Conservation (phyloP, 345 rosid genomes). For the Firmiana major region DNA sequence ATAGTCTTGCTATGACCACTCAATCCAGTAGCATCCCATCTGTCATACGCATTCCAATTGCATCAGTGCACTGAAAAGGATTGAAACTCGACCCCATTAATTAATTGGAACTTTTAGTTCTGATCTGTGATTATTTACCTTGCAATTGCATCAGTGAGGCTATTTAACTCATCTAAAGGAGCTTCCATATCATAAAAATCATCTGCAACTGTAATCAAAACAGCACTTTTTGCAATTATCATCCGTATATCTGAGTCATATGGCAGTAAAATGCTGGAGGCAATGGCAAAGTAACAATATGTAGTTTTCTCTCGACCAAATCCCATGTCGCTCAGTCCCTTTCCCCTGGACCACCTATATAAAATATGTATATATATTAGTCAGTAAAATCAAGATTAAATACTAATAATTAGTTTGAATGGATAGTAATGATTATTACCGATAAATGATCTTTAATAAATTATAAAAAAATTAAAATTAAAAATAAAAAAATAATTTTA, state of each 20-base stretch:
- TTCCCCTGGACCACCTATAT: too few species aligned
- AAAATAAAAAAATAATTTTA: too few species aligned
- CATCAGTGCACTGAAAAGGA: too few species aligned
- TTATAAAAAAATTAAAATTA: too few species aligned
- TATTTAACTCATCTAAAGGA: constrained; percentile 39
- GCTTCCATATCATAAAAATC: constrained; percentile 60
- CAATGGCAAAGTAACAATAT: constrained; percentile 54
- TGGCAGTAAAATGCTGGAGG: constrained; percentile 34
- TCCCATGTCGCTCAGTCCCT: constrained; percentile 54
- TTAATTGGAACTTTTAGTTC: not conserved
- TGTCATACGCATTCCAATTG: constrained; percentile 4
- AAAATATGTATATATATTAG: too few species aligned
- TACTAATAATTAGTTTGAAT: too few species aligned
- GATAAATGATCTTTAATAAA: too few species aligned
- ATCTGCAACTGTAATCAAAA: constrained; percentile 54
- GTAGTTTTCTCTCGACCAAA: constrained; percentile 61
- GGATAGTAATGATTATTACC: too few species aligned
- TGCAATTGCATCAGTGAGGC: constrained; percentile 44
- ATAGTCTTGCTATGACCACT: constrained; percentile 43
- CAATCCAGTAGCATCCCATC: constrained; percentile 55
- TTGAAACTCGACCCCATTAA: too few species aligned
- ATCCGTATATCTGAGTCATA: constrained; percentile 28
- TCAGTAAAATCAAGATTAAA: too few species aligned
- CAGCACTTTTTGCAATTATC: constrained; percentile 42
- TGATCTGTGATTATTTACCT: constrained; percentile 25